Conservation (phyloP, 225 moss, liverwort and hornwort species). For the Pseudoscleropodium purum region DNA sequence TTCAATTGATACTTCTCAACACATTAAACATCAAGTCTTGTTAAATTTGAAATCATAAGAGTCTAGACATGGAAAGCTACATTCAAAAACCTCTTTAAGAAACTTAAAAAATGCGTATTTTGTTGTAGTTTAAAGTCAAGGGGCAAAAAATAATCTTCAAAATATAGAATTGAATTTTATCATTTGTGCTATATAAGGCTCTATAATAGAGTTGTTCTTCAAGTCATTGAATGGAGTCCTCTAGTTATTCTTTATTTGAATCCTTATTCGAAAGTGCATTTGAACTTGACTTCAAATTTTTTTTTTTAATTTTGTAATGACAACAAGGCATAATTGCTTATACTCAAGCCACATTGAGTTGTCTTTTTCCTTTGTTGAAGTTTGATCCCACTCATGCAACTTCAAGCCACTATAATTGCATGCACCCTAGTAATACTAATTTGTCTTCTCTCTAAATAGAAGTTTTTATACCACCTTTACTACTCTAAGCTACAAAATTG, state of each 20-base stretch:
- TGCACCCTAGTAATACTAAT: background rate
- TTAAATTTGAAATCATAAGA: background rate
- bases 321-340: background rate
- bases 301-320: background rate
- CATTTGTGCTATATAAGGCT: background rate
- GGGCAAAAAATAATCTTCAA: background rate
- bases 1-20: fast-evolving
- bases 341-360: background rate
- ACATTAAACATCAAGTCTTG: background rate
- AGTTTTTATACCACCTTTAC: background rate
- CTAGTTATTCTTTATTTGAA: background rate
- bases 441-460: background rate
- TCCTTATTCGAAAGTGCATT: background rate
- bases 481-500: background rate
- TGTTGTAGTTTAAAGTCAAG: background rate
- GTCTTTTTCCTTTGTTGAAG: background rate
- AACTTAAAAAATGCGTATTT: background rate
- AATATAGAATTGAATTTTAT: background rate
- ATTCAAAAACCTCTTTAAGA: fast-evolving
- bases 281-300: background rate
- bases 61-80: background rate
- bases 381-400: background rate
- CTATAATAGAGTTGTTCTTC: background rate
- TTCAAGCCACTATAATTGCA: fast-evolving
- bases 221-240: background rate